These are phyloP conservation scores for Fusarium fracticaudum DNA, from an alignment of 2,329 filamentous ascomycete genomes.

Conservation along the genomic window DNA sequence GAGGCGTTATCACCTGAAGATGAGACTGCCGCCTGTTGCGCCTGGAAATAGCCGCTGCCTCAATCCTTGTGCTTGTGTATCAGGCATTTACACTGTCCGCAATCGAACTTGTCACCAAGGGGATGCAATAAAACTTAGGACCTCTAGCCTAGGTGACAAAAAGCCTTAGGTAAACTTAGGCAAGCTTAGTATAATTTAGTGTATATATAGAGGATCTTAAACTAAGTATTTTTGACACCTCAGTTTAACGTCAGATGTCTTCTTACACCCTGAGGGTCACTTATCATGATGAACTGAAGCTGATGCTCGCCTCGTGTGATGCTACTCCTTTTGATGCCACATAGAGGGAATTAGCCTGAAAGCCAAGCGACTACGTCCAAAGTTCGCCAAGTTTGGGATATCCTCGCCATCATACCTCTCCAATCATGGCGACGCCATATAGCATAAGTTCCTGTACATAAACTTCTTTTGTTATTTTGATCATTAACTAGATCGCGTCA, in stretches of 20 bases:
- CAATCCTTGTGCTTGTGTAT: constrained; percentile 32
- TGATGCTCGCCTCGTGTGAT: not conserved
- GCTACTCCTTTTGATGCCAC: not conserved
- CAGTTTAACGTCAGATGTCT: no score
- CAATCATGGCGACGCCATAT: not conserved
- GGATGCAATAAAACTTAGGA: no score
- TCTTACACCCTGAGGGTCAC: not conserved
- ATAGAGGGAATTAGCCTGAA: not conserved
- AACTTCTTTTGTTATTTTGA: no score
- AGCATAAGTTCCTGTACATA: not conserved
- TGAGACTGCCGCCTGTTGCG: constrained; percentile 31
- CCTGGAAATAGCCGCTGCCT: constrained; percentile 10
- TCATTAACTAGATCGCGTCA: not conserved
- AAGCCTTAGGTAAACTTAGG: no score
- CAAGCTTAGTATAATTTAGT: no score
- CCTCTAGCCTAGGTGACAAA: no score
- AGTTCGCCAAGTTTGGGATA: not conserved
- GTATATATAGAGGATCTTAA: no score
- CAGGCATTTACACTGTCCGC: constrained; percentile 19
- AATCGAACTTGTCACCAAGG: not conserved
- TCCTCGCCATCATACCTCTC: not conserved
- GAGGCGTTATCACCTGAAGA: constrained; percentile 6
- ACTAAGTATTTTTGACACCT: no score
- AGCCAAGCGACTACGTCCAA: not conserved
- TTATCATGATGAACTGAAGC: not conserved